Percentiles rank a stretch among this genome's conserved stretches.
phyloP scores from a whole-genome alignment of 2,329 filamentous ascomycete genomes.

The Sordariomycetes sp. region DNA sequence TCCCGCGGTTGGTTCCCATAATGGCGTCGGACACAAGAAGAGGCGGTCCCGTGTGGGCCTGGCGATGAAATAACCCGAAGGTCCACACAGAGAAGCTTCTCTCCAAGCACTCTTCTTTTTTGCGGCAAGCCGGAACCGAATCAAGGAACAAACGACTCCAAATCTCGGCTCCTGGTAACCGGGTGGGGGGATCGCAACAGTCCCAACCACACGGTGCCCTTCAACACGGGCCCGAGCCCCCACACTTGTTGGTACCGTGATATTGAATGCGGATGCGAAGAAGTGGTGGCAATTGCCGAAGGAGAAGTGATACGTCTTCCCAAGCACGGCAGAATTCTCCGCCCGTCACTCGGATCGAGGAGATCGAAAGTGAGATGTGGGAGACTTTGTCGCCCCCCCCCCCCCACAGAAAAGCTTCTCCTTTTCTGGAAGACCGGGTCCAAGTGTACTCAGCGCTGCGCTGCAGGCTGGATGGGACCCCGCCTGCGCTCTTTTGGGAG shows the following conservation, averaged over 20 bases:
- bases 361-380: neutral
- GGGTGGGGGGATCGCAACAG: neutral
- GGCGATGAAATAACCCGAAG: neutral
- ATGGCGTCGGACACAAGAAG: too few relatives aligned
- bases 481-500: too few relatives aligned
- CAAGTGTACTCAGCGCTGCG: too few relatives aligned
- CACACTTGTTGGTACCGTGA: neutral
- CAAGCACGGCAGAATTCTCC: neutral
- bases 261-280: neutral
- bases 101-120: neutral
- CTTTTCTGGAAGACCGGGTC: too few relatives aligned
- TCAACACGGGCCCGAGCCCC: neutral
- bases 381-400: neutral
- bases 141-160: neutral
- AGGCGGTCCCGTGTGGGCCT: neutral
- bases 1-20: too few relatives aligned
- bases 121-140: neutral
- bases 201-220: too few relatives aligned
- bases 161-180: neutral
- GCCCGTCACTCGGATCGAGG: neutral
- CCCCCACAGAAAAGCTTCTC: neutral
- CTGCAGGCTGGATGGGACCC: too few relatives aligned
- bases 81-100: neutral
- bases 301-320: neutral
- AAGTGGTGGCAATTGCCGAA: neutral